A percentile compares a stretch with the other conserved stretches of the same genome.
Conservation (phyloP, 2,329 filamentous ascomycete species). For the Alternaria alternata region DNA sequence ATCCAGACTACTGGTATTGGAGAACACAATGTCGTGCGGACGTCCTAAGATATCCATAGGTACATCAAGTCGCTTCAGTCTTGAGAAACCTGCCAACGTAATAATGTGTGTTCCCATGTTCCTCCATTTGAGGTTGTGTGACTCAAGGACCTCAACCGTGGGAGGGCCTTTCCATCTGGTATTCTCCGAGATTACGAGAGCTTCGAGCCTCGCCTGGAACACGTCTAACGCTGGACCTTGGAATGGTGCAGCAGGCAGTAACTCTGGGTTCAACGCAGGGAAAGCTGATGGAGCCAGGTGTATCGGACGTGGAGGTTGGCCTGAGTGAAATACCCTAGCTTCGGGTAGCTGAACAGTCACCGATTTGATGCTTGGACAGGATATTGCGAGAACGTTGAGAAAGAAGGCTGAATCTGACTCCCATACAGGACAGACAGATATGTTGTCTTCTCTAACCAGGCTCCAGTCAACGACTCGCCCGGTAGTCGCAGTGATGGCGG, state of each 20-base stretch:
- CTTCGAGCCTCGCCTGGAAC: slow-evolving; percentile 16
- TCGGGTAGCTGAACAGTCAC: slow-evolving; percentile 21
- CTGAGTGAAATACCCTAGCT: background rate
- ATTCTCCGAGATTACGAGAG: slow-evolving; percentile 20
- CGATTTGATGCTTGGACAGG: slow-evolving; percentile 24
- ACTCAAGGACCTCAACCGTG: slow-evolving; percentile 18
- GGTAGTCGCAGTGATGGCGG: slow-evolving; percentile 6
- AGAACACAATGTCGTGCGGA: slow-evolving; percentile 13
- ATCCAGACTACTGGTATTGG: background rate
- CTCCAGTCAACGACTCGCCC: background rate
- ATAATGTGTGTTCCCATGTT: slow-evolving; percentile 25
- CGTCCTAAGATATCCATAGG: slow-evolving; percentile 17
- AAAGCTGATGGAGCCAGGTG: background rate
- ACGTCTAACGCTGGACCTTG: slow-evolving; percentile 10
- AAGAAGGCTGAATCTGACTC: slow-evolving; percentile 14
- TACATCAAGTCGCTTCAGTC: slow-evolving; percentile 16
- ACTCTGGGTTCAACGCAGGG: slow-evolving; percentile 7
- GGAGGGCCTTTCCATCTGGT: slow-evolving; percentile 17
- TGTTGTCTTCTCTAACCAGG: background rate
- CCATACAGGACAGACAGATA: slow-evolving; percentile 6
- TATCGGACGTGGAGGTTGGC: background rate
- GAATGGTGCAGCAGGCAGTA: slow-evolving; percentile 15
- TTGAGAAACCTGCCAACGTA: slow-evolving; percentile 11
- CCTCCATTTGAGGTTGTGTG: slow-evolving; percentile 12
- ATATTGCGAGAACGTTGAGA: slow-evolving; percentile 17